Evolutionary conservation across 805 yeast genomes (phyloP).

Genomic region (Ogataea pignaliae): DNA sequence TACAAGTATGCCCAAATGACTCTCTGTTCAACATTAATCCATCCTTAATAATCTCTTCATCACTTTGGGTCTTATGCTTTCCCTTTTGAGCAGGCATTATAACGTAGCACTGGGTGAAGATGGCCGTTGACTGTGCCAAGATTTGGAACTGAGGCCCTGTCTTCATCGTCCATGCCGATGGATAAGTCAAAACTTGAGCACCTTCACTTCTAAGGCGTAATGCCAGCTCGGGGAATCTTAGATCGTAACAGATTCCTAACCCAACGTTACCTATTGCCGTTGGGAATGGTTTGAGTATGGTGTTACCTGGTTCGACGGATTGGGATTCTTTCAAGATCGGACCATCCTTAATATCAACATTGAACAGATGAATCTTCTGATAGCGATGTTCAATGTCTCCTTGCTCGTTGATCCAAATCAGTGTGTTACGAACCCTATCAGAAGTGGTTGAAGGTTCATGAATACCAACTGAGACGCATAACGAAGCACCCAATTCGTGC

Average conservation of each 20-base stretch:
- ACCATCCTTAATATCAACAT: constrained; percentile 78
- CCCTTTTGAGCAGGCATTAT: constrained; percentile 90
- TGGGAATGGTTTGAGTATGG: constrained; percentile 48
- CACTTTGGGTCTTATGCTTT: constrained; percentile 52
- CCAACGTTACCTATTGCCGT: constrained; percentile 66
- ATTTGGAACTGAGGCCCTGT: constrained; percentile 94
- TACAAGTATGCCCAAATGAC: constrained; percentile 83
- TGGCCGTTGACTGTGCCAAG: constrained; percentile 78
- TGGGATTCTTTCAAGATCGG: constrained; percentile 74
- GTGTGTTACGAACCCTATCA: constrained; percentile 60
- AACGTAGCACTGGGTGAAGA: constrained; percentile 84
- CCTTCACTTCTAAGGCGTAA: constrained; percentile 59
- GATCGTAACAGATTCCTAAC: constrained; percentile 76
- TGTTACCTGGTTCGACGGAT: constrained; percentile 75
- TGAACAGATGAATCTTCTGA: constrained; percentile 86
- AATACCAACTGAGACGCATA: constrained; percentile 79
- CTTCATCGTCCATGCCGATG: constrained; percentile 88
- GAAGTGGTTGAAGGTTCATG: constrained; percentile 65
- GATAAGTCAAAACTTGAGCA: constrained; percentile 74
- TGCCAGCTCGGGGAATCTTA: constrained; percentile 81
- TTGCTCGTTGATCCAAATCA: constrained; percentile 59
- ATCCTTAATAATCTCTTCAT: constrained; percentile 27
- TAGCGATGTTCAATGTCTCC: constrained; percentile 70
- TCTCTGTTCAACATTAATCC: constrained; percentile 42
- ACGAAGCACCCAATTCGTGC: constrained; percentile 33